Percentiles rank a stretch among this genome's conserved stretches.
phyloP scores from a whole-genome alignment of 441 rosid genomes.

The Adansonia grandidieri region DNA sequence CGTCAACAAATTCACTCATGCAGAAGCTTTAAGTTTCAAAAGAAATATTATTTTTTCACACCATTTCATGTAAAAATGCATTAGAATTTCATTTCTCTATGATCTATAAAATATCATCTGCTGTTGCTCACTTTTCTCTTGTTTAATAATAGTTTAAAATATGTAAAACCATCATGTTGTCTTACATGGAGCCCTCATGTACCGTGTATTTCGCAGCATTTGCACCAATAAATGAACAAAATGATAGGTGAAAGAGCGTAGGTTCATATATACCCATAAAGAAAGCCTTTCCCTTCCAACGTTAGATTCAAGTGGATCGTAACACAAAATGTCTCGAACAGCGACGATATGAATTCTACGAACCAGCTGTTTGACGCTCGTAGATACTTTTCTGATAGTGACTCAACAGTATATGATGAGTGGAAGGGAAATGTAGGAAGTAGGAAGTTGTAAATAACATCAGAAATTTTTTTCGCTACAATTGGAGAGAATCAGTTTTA shows the following conservation, averaged over 20 bases:
- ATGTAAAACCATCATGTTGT: neutral
- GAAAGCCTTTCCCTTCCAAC: too few relatives aligned
- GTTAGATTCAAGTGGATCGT: too few relatives aligned
- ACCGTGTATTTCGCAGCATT: slow-evolving; percentile 61
- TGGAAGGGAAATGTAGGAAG: neutral
- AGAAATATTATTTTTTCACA: neutral
- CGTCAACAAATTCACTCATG: neutral
- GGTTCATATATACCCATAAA: too few relatives aligned
- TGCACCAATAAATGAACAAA: slow-evolving; percentile 78
- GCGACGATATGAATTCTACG: slow-evolving; percentile 37
- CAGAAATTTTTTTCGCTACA: neutral
- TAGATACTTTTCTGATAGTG: slow-evolving; percentile 58
- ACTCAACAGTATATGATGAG: slow-evolving; percentile 26
- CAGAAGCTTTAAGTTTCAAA: neutral
- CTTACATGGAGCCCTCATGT: slow-evolving; percentile 18
- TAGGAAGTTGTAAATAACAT: neutral
- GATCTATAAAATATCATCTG: neutral
- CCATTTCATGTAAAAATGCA: neutral
- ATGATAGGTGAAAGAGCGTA: neutral
- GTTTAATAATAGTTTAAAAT: neutral
- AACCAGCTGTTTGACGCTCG: slow-evolving; percentile 64
- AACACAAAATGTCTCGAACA: slow-evolving; percentile 24
- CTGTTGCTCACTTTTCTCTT: neutral
- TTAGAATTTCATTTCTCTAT: neutral
- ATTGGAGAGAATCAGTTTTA: neutral